phyloP scores from a whole-genome alignment of 192 early-diverging fungal genomes.

The Rhizophagus sp. region DNA sequence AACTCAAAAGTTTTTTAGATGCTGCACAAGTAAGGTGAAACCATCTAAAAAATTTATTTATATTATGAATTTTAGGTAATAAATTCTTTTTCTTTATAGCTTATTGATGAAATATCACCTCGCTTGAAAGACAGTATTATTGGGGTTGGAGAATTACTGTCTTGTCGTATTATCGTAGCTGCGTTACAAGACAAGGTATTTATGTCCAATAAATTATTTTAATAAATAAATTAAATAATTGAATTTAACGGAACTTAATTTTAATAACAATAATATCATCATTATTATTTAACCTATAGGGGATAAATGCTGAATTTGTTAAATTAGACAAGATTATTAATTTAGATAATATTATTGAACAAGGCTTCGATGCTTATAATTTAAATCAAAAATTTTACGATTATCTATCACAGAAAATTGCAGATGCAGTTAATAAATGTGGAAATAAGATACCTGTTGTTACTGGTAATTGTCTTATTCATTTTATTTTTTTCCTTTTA shows the following conservation, averaged over 20 bases:
- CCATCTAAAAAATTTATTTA: background rate
- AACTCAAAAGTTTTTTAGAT: constrained; percentile 81
- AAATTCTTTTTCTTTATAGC: constrained; percentile 30
- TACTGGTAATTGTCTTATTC: constrained; percentile 57
- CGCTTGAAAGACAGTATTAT: constrained; percentile 95
- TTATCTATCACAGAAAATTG: constrained; percentile 75
- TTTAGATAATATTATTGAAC: constrained; percentile 82
- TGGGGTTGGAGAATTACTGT: constrained; percentile 91
- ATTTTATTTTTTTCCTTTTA: background rate
- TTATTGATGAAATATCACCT: constrained; percentile 96
- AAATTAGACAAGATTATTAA: constrained; percentile 83
- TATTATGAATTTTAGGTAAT: background rate
- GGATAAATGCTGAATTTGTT: constrained; percentile 82
- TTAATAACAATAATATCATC: background rate
- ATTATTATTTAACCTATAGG: constrained; percentile 42
- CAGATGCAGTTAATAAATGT: constrained; percentile 56
- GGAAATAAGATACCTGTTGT: constrained; percentile 82
- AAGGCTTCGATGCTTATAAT: constrained; percentile 74
- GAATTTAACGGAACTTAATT: background rate
- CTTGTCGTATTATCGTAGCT: constrained; percentile 86
- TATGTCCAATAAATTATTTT: background rate
- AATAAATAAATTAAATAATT: background rate
- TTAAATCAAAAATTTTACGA: constrained; percentile 98
- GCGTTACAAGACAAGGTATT: constrained; percentile 67
- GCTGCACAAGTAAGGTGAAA: constrained; percentile 74